A percentile compares a stretch with the other conserved stretches of the same genome.
Evolutionary conservation across 345 rosid genomes (phyloP).

Genomic region (Erucastrum elatum): DNA sequence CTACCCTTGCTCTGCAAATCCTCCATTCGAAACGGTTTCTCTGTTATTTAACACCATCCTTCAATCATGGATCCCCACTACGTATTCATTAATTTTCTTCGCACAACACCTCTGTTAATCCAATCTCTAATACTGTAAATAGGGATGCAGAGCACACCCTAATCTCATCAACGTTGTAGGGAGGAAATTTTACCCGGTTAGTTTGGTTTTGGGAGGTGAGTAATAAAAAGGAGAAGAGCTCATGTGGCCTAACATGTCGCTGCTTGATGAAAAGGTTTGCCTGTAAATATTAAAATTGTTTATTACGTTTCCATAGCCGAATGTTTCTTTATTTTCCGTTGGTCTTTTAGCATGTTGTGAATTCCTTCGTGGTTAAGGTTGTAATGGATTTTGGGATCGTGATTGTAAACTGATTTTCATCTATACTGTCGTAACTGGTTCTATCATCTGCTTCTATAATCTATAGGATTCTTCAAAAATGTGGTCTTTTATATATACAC

Average conservation of each 20-base stretch:
- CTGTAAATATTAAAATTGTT: neutral
- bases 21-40: neutral
- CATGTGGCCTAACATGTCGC: neutral
- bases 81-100: neutral
- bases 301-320: slow-evolving; percentile 43
- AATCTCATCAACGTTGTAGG: neutral
- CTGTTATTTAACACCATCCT: neutral
- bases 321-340: slow-evolving; percentile 73
- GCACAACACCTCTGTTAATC: neutral
- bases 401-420: neutral
- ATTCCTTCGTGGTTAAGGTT: slow-evolving; percentile 80
- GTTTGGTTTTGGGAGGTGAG: neutral
- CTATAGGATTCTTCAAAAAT: too few species aligned
- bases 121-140: neutral
- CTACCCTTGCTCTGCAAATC: neutral
- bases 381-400: slow-evolving; percentile 49
- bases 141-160: neutral
- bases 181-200: neutral
- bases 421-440: neutral
- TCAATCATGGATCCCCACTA: neutral
- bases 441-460: neutral
- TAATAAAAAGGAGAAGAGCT: neutral
- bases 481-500: neutral
- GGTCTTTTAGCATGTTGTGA: slow-evolving; percentile 95
- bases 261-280: neutral